phyloP scores from a whole-genome alignment of 352 stramenopile genomes.

The Globisporangium uncinulatum region DNA sequence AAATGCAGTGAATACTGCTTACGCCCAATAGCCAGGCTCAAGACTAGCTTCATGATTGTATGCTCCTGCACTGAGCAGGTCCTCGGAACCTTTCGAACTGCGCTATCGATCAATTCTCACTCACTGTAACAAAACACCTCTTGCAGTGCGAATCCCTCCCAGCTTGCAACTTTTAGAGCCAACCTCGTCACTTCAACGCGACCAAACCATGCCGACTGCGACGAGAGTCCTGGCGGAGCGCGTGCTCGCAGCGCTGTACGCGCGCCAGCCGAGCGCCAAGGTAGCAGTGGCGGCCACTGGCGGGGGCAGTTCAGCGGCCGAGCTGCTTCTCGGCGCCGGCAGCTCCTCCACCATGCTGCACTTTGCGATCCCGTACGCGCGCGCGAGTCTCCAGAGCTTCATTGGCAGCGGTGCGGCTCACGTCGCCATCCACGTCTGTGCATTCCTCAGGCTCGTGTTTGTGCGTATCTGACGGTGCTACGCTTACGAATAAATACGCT shows the following conservation, averaged over 20 bases:
- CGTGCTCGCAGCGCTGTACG: conserved; percentile 50
- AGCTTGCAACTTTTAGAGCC: too few relatives aligned
- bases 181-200: not conserved
- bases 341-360: conserved; percentile 73
- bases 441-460: not conserved
- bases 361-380: conserved; percentile 63
- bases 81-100: too few relatives aligned
- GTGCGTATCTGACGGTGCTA: not conserved
- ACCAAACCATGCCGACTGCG: not conserved
- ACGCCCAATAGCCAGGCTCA: too few relatives aligned
- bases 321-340: conserved; percentile 43
- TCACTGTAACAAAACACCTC: too few relatives aligned
- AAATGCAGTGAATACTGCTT: too few relatives aligned
- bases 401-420: conserved; percentile 10
- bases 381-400: conserved; percentile 49
- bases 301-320: conserved; percentile 36
- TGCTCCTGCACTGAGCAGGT: too few relatives aligned
- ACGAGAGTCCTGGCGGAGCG: conserved; percentile 33
- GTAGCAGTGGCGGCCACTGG: conserved; percentile 51
- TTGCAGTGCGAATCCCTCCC: not conserved
- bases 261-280: conserved; percentile 41
- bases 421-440: not conserved
- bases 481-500: not conserved
- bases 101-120: not conserved
- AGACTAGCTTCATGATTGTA: too few relatives aligned